These are phyloP conservation scores for Malassezia slooffiae DNA, from an alignment of 1,284 basidiomycete species.

Conservation along the genomic window DNA sequence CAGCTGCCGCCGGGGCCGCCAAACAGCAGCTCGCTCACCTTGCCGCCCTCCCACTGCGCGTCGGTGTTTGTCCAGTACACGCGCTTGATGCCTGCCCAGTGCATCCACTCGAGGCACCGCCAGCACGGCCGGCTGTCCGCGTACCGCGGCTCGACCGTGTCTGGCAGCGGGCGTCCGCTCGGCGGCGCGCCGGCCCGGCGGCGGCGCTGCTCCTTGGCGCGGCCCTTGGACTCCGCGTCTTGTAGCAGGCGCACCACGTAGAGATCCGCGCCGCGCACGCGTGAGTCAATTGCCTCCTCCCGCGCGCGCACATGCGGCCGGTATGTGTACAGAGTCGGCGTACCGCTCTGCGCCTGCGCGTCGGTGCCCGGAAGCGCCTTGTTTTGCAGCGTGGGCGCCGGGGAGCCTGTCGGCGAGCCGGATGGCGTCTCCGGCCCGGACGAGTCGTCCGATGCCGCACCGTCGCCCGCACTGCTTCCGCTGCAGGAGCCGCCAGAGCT, in stretches of 20 bases:
- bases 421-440: conserved; percentile 3
- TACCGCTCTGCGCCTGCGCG: no score
- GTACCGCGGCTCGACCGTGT: conserved; percentile 9
- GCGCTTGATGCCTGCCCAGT: conserved; percentile 21
- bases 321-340: background rate
- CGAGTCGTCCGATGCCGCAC: background rate
- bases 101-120: conserved; percentile 21
- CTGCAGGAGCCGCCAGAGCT: conserved; percentile 3
- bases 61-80: conserved; percentile 16
- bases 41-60: conserved; percentile 16
- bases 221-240: conserved; percentile 17
- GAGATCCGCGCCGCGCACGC: conserved; percentile 17
- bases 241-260: conserved; percentile 19
- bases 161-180: no score
- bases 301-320: no score
- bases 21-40: conserved; percentile 14
- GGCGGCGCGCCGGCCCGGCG: background rate
- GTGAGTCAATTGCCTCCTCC: conserved; percentile 7
- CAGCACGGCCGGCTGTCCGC: conserved; percentile 20
- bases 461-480: background rate
- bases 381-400: no score
- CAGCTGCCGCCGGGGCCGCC: conserved; percentile 1
- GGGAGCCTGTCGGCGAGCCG: no score
- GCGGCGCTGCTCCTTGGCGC: conserved; percentile 16
- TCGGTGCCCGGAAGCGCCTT: no score